Evolutionary conservation across 805 yeast species (phyloP).

Genomic region (Ogataea glucozyma): DNA sequence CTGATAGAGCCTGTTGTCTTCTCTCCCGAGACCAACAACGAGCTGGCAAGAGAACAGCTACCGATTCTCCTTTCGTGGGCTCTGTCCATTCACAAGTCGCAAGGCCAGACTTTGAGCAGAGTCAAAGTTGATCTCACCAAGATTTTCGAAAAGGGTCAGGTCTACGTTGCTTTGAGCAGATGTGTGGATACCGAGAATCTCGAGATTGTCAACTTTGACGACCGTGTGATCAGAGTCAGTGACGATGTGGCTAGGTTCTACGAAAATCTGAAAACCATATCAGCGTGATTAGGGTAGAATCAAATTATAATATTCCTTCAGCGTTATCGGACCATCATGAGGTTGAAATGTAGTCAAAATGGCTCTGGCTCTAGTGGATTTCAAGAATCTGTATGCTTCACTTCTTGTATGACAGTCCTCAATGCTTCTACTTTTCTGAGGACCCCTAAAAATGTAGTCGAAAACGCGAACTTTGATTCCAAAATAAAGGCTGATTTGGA

Average conservation of each 20-base stretch:
- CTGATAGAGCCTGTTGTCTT: slow-evolving; percentile 40
- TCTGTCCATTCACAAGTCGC: slow-evolving; percentile 79
- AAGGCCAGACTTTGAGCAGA: slow-evolving; percentile 77
- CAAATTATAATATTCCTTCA: too few relatives aligned
- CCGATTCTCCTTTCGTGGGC: slow-evolving; percentile 83
- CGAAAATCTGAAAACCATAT: slow-evolving; percentile 38
- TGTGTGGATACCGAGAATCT: slow-evolving; percentile 67
- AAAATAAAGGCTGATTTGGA: too few relatives aligned
- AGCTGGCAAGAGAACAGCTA: slow-evolving; percentile 51
- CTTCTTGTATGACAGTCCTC: too few relatives aligned
- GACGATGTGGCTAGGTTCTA: slow-evolving; percentile 64
- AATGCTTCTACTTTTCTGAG: too few relatives aligned
- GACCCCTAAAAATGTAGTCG: too few relatives aligned
- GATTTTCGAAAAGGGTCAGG: slow-evolving; percentile 80
- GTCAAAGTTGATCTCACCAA: slow-evolving; percentile 67
- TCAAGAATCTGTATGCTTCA: too few relatives aligned
- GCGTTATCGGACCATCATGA: too few relatives aligned
- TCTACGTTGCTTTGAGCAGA: slow-evolving; percentile 79
- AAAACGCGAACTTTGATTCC: too few relatives aligned
- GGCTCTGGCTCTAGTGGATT: too few relatives aligned
- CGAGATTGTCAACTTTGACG: slow-evolving; percentile 66
- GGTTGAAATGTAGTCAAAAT: too few relatives aligned
- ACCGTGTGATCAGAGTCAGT: slow-evolving; percentile 57
- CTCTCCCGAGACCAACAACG: slow-evolving; percentile 29
- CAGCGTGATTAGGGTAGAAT: background rate